A percentile compares a stretch with the other conserved stretches of the same genome.
Evolutionary conservation across 768 basidiomycete genomes (phyloP).

Genomic region (Vararia minispora): DNA sequence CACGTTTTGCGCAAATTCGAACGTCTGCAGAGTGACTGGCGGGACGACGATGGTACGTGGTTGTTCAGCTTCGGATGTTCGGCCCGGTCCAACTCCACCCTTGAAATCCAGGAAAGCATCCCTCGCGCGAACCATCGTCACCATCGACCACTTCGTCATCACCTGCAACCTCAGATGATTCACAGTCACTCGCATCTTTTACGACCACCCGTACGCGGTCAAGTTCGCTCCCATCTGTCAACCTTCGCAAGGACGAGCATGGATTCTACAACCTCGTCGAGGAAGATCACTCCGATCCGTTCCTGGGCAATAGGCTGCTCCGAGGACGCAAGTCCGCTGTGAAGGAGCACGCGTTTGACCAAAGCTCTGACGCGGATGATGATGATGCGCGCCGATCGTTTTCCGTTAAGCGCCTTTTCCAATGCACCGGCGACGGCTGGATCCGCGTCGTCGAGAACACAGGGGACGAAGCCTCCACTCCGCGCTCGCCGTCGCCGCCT

Average conservation of each 20-base stretch:
- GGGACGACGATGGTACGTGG: too few relatives aligned
- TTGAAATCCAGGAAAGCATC: constrained; percentile 6
- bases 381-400: constrained; percentile 3
- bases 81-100: constrained; percentile 6
- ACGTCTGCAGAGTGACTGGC: too few relatives aligned
- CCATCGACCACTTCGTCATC: constrained; percentile 29
- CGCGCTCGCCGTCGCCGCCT: too few relatives aligned
- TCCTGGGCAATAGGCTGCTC: constrained; percentile 21
- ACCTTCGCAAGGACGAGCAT: constrained; percentile 41
- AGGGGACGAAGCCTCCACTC: background rate
- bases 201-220: constrained; percentile 17
- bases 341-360: too few relatives aligned
- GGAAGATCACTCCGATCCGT: constrained; percentile 20
- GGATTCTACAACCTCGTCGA: constrained; percentile 27
- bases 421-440: constrained; percentile 13
- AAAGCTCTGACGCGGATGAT: constrained; percentile 26
- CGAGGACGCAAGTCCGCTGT: too few relatives aligned
- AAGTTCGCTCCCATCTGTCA: constrained; percentile 23
- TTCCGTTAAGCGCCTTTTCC: constrained; percentile 13
- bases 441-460: constrained; percentile 10
- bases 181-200: constrained; percentile 19
- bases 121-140: constrained; percentile 12
- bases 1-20: constrained; percentile 15
- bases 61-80: constrained; percentile 3
- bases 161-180: constrained; percentile 28